Conservation (phyloP, 1,284 basidiomycete species). For the Ustilago xerochloae region DNA sequence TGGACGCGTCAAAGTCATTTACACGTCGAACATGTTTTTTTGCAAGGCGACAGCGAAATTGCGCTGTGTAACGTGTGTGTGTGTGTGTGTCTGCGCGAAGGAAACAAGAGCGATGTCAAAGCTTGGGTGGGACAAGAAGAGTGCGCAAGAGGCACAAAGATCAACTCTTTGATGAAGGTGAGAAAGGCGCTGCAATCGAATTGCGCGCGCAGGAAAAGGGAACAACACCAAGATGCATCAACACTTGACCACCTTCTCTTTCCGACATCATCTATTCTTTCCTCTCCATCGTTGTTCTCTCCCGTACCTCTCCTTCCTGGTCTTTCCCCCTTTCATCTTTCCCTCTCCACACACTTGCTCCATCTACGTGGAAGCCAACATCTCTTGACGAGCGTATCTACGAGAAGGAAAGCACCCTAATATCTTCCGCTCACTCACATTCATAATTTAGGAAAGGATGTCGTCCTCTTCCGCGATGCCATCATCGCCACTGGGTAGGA, state of each 20-base stretch:
- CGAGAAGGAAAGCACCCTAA: not conserved
- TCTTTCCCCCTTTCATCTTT: not conserved
- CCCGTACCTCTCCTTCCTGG: not conserved
- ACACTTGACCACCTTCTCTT: conserved; percentile 71
- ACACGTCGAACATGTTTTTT: conserved; percentile 33
- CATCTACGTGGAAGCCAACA: not conserved
- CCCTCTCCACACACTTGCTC: not conserved
- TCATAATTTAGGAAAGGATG: conserved; percentile 18
- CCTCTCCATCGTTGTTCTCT: conserved; percentile 26
- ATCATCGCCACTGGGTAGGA: conserved; percentile 49
- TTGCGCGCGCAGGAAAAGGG: conserved; percentile 2
- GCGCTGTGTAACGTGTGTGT: not conserved
- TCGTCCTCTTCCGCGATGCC: conserved; percentile 54
- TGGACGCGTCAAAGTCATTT: conserved; percentile 33
- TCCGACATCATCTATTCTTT: conserved; percentile 41
- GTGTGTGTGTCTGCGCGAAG: too few relatives aligned
- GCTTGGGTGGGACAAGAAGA: conserved; percentile 13
- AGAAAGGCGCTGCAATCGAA: conserved; percentile 67
- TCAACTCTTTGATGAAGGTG: conserved; percentile 71
- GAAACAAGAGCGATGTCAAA: not conserved
- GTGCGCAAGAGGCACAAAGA: not conserved
- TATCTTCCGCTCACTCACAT: not conserved
- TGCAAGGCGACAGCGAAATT: too few relatives aligned
- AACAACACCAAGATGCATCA: conserved; percentile 9
- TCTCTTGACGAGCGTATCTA: not conserved